A percentile compares a stretch with the other conserved stretches of the same genome.
Evolutionary conservation across 441 rosid species (phyloP).

Genomic region (Populus tomentosa): DNA sequence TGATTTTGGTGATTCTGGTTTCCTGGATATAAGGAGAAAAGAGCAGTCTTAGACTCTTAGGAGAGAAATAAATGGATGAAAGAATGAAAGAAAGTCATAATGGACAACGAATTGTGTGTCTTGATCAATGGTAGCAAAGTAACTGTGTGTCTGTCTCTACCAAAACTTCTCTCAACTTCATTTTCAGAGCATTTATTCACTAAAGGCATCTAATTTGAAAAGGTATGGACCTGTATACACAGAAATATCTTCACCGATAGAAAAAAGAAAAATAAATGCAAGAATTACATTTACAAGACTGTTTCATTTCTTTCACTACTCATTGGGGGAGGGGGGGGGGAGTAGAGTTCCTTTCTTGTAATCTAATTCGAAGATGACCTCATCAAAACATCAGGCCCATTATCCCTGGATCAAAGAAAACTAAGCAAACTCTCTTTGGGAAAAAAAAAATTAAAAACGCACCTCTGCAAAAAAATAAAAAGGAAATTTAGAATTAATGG

Average conservation of each 20-base stretch:
- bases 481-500: neutral
- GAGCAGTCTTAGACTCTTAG: neutral
- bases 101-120: neutral
- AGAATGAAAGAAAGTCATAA: neutral
- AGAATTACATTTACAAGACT: neutral
- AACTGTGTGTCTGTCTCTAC: neutral
- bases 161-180: neutral
- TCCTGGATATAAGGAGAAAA: conserved; percentile 35
- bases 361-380: too few relatives aligned
- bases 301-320: neutral
- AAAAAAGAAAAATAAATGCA: too few relatives aligned
- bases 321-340: neutral
- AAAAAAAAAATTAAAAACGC: neutral
- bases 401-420: neutral
- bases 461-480: neutral
- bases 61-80: neutral
- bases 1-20: conserved; percentile 83
- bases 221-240: too few relatives aligned
- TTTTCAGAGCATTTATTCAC: neutral
- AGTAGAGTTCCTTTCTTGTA: neutral
- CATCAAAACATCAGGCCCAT: too few relatives aligned
- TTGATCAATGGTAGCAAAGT: neutral
- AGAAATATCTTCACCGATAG: too few relatives aligned
- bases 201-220: neutral
- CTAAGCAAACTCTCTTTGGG: neutral